A percentile compares a stretch with the other conserved stretches of the same genome.
Conservation (phyloP, 2,329 filamentous ascomycete genomes). For the Ophiostoma australiae region DNA sequence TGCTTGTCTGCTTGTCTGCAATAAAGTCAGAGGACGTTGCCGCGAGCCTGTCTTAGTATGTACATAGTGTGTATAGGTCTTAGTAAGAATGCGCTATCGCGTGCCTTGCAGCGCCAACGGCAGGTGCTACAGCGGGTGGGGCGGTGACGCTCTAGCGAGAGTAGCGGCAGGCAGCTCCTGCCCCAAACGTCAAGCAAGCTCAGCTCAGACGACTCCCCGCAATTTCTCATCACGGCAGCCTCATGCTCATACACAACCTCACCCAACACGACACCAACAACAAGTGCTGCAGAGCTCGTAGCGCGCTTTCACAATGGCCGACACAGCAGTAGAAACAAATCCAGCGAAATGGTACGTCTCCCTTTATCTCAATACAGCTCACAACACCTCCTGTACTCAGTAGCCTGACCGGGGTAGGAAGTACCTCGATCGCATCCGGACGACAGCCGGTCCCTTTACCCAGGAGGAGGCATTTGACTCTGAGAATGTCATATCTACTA, state of each 20-base stretch:
- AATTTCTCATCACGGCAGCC: constrained; percentile 5
- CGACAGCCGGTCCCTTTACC: constrained; percentile 73
- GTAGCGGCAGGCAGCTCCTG: constrained; percentile 14
- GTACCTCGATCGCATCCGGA: constrained; percentile 76
- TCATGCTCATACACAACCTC: background rate
- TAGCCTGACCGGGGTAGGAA: constrained; percentile 50
- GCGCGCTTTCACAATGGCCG: constrained; percentile 18
- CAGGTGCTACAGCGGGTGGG: constrained; percentile 19
- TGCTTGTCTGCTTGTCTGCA: background rate
- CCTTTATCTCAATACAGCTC: background rate
- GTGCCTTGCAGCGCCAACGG: constrained; percentile 1
- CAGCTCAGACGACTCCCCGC: background rate
- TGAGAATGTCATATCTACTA: constrained; percentile 48
- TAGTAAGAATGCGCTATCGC: background rate
- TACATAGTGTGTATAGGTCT: no score
- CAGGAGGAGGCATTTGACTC: constrained; percentile 50
- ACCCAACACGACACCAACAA: background rate
- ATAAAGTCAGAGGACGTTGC: background rate
- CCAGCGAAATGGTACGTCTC: constrained; percentile 23
- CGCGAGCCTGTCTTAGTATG: background rate
- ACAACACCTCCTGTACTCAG: background rate
- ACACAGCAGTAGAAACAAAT: constrained; percentile 15
- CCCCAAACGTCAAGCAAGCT: background rate
- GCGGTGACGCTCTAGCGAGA: constrained; percentile 7
- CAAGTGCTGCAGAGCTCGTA: background rate